Percentiles rank a stretch among this genome's conserved stretches.
Evolutionary conservation across 2,329 filamentous ascomycete genomes (phyloP).

Genomic region (Beauveria caledonica): DNA sequence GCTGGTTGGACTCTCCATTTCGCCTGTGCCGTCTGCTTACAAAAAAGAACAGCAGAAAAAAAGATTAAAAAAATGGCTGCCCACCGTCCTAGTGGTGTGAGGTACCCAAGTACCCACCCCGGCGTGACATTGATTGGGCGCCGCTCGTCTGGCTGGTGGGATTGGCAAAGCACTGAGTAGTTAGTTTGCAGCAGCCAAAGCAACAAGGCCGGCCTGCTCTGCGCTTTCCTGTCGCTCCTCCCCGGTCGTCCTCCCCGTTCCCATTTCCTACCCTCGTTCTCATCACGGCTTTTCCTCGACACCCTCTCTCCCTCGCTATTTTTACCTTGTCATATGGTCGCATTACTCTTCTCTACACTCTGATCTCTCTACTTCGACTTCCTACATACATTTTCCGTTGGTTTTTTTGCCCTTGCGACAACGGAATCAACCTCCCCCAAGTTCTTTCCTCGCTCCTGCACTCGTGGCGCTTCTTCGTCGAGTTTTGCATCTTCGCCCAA

Average conservation of each 20-base stretch:
- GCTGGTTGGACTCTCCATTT: background rate
- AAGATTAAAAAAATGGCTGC: background rate
- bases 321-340: constrained; percentile 2
- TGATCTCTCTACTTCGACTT: background rate
- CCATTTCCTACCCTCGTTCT: constrained; percentile 12
- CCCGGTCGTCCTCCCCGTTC: constrained; percentile 12
- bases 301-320: constrained; percentile 6
- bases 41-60: background rate
- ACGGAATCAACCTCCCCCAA: background rate
- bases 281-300: constrained; percentile 8
- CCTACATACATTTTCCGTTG: background rate
- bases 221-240: constrained; percentile 11
- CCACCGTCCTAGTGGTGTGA: constrained; percentile 3
- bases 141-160: constrained; percentile 6
- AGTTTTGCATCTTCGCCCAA: background rate
- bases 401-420: constrained; percentile 1
- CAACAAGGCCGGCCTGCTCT: constrained; percentile 2
- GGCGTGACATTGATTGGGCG: constrained; percentile 3
- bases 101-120: constrained; percentile 7
- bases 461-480: background rate
- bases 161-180: constrained; percentile 3
- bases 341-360: background rate
- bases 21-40: background rate
- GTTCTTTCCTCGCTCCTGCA: constrained; percentile 3
- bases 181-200: constrained; percentile 1